Evolutionary conservation across 352 stramenopile genomes (phyloP).

Genomic region (Phytophthora vignae): DNA sequence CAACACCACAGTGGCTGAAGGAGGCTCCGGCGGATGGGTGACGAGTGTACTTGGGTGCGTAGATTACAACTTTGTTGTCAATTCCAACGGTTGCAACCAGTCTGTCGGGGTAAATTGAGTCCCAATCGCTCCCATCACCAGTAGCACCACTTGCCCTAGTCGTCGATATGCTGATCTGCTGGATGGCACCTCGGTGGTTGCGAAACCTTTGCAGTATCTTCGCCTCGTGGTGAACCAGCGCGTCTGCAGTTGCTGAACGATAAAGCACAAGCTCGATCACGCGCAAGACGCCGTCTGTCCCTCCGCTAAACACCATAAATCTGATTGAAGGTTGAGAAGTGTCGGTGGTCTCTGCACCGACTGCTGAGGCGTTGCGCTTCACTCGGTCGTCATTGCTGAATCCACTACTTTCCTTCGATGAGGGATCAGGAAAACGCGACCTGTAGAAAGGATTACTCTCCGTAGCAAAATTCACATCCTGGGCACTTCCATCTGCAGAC

Average conservation of each 20-base stretch:
- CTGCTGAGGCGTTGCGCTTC: background rate
- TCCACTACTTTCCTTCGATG: conserved; percentile 41
- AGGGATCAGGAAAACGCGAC: conserved; percentile 48
- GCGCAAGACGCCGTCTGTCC: conserved; percentile 61
- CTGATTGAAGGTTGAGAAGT: conserved; percentile 38
- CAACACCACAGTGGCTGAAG: conserved; percentile 30
- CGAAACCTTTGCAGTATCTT: conserved; percentile 60
- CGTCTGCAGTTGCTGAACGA: conserved; percentile 22
- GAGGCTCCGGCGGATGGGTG: conserved; percentile 35
- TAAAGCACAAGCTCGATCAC: conserved; percentile 64
- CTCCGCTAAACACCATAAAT: conserved; percentile 80
- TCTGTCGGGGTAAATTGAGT: conserved; percentile 51
- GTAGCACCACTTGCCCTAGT: conserved; percentile 21
- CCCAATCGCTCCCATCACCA: conserved; percentile 24
- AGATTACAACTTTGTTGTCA: conserved; percentile 70
- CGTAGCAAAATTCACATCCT: conserved; percentile 42
- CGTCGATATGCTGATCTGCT: conserved; percentile 72
- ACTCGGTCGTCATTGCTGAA: conserved; percentile 6
- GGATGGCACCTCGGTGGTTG: conserved; percentile 67
- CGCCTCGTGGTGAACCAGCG: conserved; percentile 48
- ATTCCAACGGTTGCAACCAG: conserved; percentile 69
- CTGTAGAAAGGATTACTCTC: conserved; percentile 75
- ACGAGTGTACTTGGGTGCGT: conserved; percentile 60
- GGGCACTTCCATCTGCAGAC: background rate
- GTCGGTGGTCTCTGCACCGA: background rate